Evolutionary conservation across 2,329 filamentous ascomycete species (phyloP), one percentile per base, ranked within the genome.

Genomic region (Colletotrichum kahawae): DNA sequence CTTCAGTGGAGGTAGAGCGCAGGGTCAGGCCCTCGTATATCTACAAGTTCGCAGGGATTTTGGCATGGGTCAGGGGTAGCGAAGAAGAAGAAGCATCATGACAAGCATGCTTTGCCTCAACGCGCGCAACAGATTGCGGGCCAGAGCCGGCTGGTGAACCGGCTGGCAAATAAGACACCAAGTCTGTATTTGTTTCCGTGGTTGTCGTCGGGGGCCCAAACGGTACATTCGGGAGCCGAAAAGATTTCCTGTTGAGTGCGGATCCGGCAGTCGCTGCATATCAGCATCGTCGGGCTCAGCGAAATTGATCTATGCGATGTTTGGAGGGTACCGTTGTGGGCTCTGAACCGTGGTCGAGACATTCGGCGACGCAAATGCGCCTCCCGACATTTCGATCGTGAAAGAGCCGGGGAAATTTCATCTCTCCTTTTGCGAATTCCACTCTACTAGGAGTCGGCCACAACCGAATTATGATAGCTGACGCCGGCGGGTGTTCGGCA

Each of bases 51-150:
- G 33, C 43, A 71, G 27, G 29, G 24, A 51, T 14, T 54, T 12
- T n/a, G 43, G 13, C 73, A 75, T 67, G 73, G 73, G 67, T 72
- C 72, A 67, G 66, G 72, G 72, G 24, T 67, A 18, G 14, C 29
- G 13, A 18, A 21, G 38, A 71, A 60, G 48, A 63, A 59, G 24
- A 66, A 65, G 56, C 69, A 63, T 72, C 69, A 59, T 57, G 73
- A 24, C 73, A 72, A 67, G 69, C 57, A 51, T 38, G 34, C 33
- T 38, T 29, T 71, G 57, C 43, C 24, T 72, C 48, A 16, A 36
- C 51, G 38, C 34, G 34, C 60, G 38, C 48, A 60, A 31, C 24
- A 59, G 59, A 70, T 54, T 56, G 59, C 29, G 67, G 59, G 43
- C 67, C 67, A 34, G 36, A 54, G 36, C 43, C 54, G 56, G 13